Conservation (phyloP, 495 filamentous ascomycete genomes). For the Schizothecium vesticola region DNA sequence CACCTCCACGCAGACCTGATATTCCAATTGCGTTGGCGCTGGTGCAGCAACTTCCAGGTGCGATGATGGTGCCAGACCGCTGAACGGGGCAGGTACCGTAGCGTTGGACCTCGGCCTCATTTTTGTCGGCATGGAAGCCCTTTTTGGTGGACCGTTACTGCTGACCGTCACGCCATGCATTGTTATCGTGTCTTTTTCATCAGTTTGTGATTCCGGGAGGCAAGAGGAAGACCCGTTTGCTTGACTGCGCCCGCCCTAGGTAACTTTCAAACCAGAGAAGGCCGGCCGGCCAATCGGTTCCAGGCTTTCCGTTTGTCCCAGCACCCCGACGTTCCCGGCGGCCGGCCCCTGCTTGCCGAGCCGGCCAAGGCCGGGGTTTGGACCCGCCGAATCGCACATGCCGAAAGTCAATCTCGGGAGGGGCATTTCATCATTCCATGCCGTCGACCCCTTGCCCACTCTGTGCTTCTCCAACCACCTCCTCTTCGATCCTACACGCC, state of each 20-base stretch:
- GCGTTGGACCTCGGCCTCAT: background rate
- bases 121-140: background rate
- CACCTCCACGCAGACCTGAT: background rate
- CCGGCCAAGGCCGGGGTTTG: background rate
- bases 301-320: background rate
- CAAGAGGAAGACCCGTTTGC: too few species aligned
- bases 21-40: background rate
- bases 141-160: background rate
- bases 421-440: background rate
- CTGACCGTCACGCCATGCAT: background rate
- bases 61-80: background rate
- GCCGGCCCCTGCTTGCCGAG: background rate
- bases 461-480: background rate
- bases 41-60: background rate
- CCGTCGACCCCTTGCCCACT: background rate
- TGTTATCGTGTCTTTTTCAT: background rate
- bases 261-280: too few species aligned
- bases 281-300: background rate
- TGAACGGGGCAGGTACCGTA: background rate
- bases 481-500: background rate
- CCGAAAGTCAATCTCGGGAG: background rate
- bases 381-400: background rate
- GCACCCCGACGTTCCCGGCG: background rate
- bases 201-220: background rate
- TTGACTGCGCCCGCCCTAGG: too few species aligned